Percentiles rank a stretch among this genome's conserved stretches.
Conservation (phyloP, 805 yeast species). For the Trichomonascus vanleenenianus region DNA sequence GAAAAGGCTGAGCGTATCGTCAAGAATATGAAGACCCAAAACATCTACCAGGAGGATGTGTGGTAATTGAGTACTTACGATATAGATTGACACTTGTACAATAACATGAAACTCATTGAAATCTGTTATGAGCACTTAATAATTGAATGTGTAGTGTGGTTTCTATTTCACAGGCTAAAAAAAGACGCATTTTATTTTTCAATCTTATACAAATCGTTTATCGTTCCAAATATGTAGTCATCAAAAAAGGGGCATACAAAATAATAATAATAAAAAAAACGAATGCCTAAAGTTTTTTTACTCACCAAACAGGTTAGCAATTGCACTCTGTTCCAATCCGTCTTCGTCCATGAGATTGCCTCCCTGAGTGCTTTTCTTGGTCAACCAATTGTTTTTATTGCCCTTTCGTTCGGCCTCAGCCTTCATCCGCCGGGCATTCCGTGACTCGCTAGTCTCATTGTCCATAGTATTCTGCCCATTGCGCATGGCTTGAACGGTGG, state of each 20-base stretch:
- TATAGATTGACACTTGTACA: background rate
- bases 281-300: background rate
- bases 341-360: conserved; percentile 22
- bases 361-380: conserved; percentile 15
- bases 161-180: background rate
- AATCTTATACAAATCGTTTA: background rate
- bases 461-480: conserved; percentile 18
- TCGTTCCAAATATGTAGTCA: background rate
- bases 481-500: conserved; percentile 42
- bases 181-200: background rate
- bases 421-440: conserved; percentile 25
- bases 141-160: no score
- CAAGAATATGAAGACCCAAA: conserved; percentile 71
- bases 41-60: conserved; percentile 94
- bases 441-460: conserved; percentile 33
- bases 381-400: conserved; percentile 10
- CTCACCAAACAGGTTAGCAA: conserved; percentile 17
- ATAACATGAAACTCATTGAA: no score
- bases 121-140: no score
- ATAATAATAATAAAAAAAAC: no score
- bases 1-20: conserved; percentile 70
- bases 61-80: conserved; percentile 52
- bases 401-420: conserved; percentile 12
- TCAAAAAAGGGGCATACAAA: background rate
- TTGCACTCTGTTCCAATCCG: conserved; percentile 14